Evolutionary conservation across 306 rosid genomes (phyloP).

Genomic region (Prunus kanzakura): DNA sequence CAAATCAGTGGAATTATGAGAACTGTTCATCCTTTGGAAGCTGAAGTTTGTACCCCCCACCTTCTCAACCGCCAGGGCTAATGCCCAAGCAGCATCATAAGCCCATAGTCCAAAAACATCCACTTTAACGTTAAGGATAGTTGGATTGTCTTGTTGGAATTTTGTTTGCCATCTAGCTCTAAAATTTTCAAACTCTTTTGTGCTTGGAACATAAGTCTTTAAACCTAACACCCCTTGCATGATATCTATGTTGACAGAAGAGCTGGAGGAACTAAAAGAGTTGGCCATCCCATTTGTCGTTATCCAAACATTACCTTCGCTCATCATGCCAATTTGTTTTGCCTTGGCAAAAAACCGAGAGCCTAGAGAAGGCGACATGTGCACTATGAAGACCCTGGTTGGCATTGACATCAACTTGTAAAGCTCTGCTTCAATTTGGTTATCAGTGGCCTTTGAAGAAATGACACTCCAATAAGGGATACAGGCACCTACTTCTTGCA

Average conservation of each 20-base stretch:
- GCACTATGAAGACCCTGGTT: constrained; percentile 52
- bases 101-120: too few relatives aligned
- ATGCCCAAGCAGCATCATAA: too few relatives aligned
- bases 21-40: too few relatives aligned
- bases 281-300: constrained; percentile 29
- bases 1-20: constrained; percentile 17
- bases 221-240: too few relatives aligned
- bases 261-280: not conserved
- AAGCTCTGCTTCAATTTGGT: constrained; percentile 35
- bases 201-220: too few relatives aligned
- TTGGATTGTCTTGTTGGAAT: too few relatives aligned
- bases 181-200: too few relatives aligned
- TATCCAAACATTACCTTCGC: constrained; percentile 50
- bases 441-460: constrained; percentile 23
- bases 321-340: constrained; percentile 46
- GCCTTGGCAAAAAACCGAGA: constrained; percentile 34
- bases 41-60: too few relatives aligned
- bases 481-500: constrained; percentile 29
- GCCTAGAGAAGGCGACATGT: constrained; percentile 25
- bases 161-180: too few relatives aligned
- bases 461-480: constrained; percentile 39
- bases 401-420: constrained; percentile 39
- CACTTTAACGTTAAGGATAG: too few relatives aligned
- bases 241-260: too few relatives aligned
- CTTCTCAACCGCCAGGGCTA: too few relatives aligned